Percentiles rank a stretch among this genome's conserved stretches.
These are phyloP conservation scores for Erodium maritimum DNA, from an alignment of 345 rosid species.

Conservation along the genomic window DNA sequence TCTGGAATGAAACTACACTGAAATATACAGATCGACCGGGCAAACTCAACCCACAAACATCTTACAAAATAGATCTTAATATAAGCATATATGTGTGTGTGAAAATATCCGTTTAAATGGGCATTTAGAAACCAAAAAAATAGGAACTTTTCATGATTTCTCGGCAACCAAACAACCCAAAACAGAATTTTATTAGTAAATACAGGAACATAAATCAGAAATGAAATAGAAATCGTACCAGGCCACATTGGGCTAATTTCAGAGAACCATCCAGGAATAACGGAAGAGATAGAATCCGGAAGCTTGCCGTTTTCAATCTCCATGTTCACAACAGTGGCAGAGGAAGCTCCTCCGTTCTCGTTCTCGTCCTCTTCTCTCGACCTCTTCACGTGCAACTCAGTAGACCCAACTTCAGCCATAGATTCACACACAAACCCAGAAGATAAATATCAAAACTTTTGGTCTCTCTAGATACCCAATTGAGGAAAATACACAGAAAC, in stretches of 20 bases:
- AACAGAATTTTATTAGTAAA: background rate
- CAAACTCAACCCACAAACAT: background rate
- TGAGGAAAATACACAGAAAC: background rate
- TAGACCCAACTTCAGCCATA: background rate
- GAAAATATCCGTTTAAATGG: too few relatives aligned
- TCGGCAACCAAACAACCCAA: background rate
- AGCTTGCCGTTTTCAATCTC: conserved; percentile 13
- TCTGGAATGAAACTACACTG: background rate
- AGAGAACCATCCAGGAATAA: conserved; percentile 48
- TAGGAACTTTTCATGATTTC: background rate
- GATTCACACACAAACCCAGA: background rate
- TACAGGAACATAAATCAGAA: background rate
- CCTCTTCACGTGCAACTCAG: conserved; percentile 31
- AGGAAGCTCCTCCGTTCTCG: conserved; percentile 2
- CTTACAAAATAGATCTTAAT: background rate
- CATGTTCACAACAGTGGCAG: too few relatives aligned
- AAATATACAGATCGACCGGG: too few relatives aligned
- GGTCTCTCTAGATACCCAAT: background rate
- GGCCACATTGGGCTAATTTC: conserved; percentile 59
- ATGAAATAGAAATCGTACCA: conserved; percentile 17
- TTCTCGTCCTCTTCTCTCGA: conserved; percentile 33
- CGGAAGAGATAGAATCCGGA: conserved; percentile 17
- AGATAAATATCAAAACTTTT: background rate
- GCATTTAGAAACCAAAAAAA: too few relatives aligned
- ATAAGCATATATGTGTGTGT: background rate